Evolutionary conservation across 1,139 yeast genomes (phyloP), one percentile per base, ranked within the genome.

Genomic region (Geotrichum klebahnii): DNA sequence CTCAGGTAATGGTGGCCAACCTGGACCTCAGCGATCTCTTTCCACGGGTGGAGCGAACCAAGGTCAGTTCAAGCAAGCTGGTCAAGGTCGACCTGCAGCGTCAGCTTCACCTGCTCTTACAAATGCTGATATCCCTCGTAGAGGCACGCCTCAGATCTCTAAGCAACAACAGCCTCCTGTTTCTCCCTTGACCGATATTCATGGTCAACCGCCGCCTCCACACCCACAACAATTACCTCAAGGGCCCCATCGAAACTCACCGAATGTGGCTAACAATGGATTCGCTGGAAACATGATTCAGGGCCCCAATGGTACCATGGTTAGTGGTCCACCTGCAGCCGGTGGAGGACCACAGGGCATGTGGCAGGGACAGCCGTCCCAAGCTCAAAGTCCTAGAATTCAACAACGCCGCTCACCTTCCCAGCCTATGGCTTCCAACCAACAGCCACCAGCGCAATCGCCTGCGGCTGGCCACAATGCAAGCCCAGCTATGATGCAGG

Each of bases 101-200:
- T 55, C 57, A 6, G 54, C 58, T 9, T 58, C 63, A 19, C 61
- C 62, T 24, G 51, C 49, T 8, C 17, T 26, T 12, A 52, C 59
- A n/a, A 45, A 55, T 16, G 53, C 55, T 6, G 59, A 55, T 6
- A 42, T 48, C 45, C 51, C 42, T 31, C 55, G 51, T 37, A 57
- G 66, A 2, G 60, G 59, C 14, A 62, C 66, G 5, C 64, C 67
- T 8, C 64, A 64, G 53, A 49, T 62, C 53, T 53, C 59, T 19
- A 65, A n/a, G n/a, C n/a, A 64, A 47, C 67, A 62, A 50, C 59
- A 61, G n/a, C 55, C 58, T 8, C 66, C 68, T 2, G 63, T 59
- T 20, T 63, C 68, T 6, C 68, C 68, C 5, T 49, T 57, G 41
- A 55, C 60, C 8, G 56, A 53, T 19, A 14, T 42, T 10, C 37